Base-by-base conservation (phyloP, 441 rosid genomes). In the Rhodomyrtus psidioides region DNA sequence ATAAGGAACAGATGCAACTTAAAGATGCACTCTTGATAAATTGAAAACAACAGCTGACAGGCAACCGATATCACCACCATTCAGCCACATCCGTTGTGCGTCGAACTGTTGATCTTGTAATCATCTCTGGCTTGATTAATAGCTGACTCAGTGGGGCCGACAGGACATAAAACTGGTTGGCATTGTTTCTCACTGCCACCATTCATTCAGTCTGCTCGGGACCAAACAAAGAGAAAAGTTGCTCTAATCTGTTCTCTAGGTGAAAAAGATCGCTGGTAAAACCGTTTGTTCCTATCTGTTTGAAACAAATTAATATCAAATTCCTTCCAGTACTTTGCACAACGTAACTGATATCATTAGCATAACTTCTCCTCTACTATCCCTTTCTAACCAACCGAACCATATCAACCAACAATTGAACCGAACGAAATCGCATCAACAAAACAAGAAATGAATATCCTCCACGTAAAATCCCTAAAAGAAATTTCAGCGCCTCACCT, bases 401-500 rank as follows among this genome's bases (percentile, higher is more conserved):
- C 79, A 21, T 70, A 39, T 39, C 49, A 0, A 12, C 79, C 49
- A 21, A 70, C 51, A 42, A 70, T 21, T 3, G 49, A 21, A 39
- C 49, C 55, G 23, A 39, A 74, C 59, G 17, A 23, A 28, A 34
- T 21, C 82, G 27, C 53, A 27, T 44, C 12, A 49, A 44, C 19
- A 53, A 59, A 62, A 30, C 34, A 27, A 55, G 58, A 55, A 83
- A 83, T 13, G 46, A 55, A 34, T 17, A 55, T 4, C 55, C 85
- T 28, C 44, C 27, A 9, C 65, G n/a, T 21, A 28, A 55, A 55
- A 42, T 17, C 58, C 55, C 27, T 17, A 85, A 55, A 81, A 54
- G 59, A 53, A 28, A 27, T 7, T 53, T 55, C 58, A 54, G 9
- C 27, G 17, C 82, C 82, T 23, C 44, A 95, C 98, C 99, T 95